Evolutionary conservation across 495 filamentous ascomycete genomes (phyloP), one percentile per base, ranked within the genome.

Genomic region (Aspergillus leporis): DNA sequence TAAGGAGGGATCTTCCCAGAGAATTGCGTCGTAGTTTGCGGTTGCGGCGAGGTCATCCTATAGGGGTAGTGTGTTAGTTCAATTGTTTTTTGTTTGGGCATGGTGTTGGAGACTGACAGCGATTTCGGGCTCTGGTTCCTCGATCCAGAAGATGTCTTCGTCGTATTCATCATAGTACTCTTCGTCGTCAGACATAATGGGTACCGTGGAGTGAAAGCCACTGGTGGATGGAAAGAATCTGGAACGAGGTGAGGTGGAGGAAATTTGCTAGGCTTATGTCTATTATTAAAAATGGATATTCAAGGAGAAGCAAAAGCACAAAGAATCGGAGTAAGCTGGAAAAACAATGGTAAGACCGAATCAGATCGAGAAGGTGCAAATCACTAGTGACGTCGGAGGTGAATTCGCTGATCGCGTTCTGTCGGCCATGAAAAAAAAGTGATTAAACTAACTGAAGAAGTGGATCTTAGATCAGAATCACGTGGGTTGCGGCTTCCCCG

Each of bases 21-120:
- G 63, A 13, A 72, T 64, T 36, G 76, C 70, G 55, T 80, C 79
- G 62, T 75, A 74, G 31, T 75, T 67, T 53, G 77, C 64, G 52
- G 70, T 68, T 62, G 68, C 73, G 52, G 78, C 79, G 46, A 83
- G 70, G 56, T 82, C 78, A 51, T 83, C 79, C 80, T 83, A n/a
- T 38, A n/a, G 41, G 50, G 19, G 19, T n/a, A 30, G 54, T 54
- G 55, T 41, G 51, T 53, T 40, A 22, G 38, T 47, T 55, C 49
- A 36, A 28, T 3, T 38, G 50, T 57, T 48, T 19, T 46, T 12
- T 13, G 47, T 51, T 13, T 25, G 52, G 12, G 56, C 25, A 30
- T 6, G 30, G 4, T 31, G 50, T 18, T 38, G 6, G 14, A 22
- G 36, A 71, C 76, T 67, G 58, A 81, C 80, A 13, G 73, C 77